Evolutionary conservation across 495 filamentous ascomycete genomes (phyloP), one percentile per base, ranked within the genome.

Genomic region (Penicillium soppii): DNA sequence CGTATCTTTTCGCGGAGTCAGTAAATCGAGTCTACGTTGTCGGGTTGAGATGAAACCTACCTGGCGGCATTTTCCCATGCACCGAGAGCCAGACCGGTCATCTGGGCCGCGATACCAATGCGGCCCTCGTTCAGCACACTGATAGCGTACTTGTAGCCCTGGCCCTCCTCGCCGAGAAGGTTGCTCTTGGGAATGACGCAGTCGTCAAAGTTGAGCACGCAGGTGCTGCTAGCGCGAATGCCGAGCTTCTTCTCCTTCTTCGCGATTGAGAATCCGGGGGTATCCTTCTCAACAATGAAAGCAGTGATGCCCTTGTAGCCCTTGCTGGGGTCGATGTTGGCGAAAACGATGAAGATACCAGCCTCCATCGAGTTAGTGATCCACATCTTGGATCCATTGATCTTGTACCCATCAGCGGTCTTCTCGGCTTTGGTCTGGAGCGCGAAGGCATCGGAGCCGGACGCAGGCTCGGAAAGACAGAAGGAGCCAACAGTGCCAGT

Each of bases 181-280:
- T 96, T 92, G 63, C 85, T 87, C 67, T 84, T 84, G 23, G 83
- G 92, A 15, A 99, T 82, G 62, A 94, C 84, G 20, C 97, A 92
- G 62, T 97, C 94, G 69, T 99, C 94, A 54, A 99, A 97, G 79
- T 86, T 99, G 63, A 99, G 79, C 39, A 95, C 91, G 70, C 94
- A 99, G 17, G 94, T 99, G 75, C 88, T 92, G 75, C 88, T 92
- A 2, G 94, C 94, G 47, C 79, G 84, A 73, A 99, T 99, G 36
- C 94, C 94, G 26, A 99, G 83, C 79, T 99, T 99, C 85, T 96
- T 96, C 79, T 99, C 94, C 78, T 99, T 99, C 82, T 99, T 99
- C 16, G 94, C 90, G 66, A 99, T 92, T 15, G 81, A 84, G 79
- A 99, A 97, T 4, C 94, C 94, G 48, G 86, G 85, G 42, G 83